Conservation (phyloP, 495 filamentous ascomycete genomes). For the Pyronema omphalodes region DNA sequence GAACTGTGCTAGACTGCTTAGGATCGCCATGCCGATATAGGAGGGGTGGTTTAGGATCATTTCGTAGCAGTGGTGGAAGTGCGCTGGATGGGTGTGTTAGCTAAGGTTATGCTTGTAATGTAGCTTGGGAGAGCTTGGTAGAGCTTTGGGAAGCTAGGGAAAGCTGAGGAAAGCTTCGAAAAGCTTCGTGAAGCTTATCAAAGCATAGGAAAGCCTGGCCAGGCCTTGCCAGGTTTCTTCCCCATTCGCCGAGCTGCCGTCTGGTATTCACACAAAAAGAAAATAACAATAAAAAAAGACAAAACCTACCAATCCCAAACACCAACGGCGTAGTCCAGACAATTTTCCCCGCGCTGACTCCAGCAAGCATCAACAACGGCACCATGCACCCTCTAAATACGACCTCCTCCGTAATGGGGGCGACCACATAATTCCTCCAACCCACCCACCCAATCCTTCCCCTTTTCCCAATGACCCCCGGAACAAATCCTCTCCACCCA, state of each 20-base stretch:
- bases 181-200: no score
- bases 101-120: no score
- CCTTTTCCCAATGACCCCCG: conserved; percentile 52
- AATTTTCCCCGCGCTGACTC: conserved; percentile 35
- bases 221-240: no score
- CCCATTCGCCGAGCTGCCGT: no score
- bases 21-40: conserved; percentile 36
- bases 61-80: conserved; percentile 93
- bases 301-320: conserved; percentile 49
- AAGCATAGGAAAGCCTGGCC: no score
- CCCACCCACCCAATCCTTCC: conserved; percentile 40
- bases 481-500: conserved; percentile 21
- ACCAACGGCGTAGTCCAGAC: conserved; percentile 70
- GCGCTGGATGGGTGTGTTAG: conserved; percentile 31
- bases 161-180: no score
- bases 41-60: conserved; percentile 68
- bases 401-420: conserved; percentile 78
- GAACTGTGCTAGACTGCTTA: conserved; percentile 67
- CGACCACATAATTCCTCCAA: conserved; percentile 49
- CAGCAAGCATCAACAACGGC: conserved; percentile 64
- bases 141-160: no score
- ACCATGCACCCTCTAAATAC: conserved; percentile 77
- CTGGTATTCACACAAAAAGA: no score
- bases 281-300: no score
- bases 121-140: no score